Evolutionary conservation across 495 filamentous ascomycete genomes (phyloP), one percentile per base, ranked within the genome.

Genomic region (Penicillium alfredii): DNA sequence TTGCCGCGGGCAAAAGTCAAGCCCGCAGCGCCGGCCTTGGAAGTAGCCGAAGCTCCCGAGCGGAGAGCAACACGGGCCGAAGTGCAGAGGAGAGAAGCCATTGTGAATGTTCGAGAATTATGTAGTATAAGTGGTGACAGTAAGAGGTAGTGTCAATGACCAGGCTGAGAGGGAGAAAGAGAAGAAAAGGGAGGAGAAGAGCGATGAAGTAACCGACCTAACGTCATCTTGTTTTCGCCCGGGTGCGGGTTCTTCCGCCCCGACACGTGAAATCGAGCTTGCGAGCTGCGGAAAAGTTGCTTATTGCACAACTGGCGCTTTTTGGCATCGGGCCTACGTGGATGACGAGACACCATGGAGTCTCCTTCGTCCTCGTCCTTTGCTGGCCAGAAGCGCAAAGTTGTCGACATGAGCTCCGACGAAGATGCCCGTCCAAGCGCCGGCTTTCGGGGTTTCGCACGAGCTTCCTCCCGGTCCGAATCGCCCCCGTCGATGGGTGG

Each of bases 1-100:
- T 96, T 97, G 61, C 80, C 79, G 47, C 86, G 76, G 49, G 77
- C 68, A 56, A 93, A 89, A 58, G 78, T 80, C 48, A 80, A 80
- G 61, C 75, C 78, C 37, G 77, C 74, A 52, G 81, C 58, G 42
- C 76, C 74, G 53, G 78, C 59, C 42, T 58, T 67, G 40, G 60
- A 56, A 56, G 66, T 55, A 47, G 66, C 58, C 51, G 72, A 66
- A 53, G 69, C 60, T 58, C 62, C 64, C 38, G 65, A 62, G 34
- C 79, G 74, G 31, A 80, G 60, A 30, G 73, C 73, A 42, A 69
- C 47, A 49, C 79, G 76, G 51, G 73, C 51, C 27, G 67, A 66
- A 35, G 56, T 64, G 43, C 69, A 70, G 47, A 82, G 54, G 40
- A 82, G 64, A 33, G 71, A 56, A 52, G 73, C 71, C 78, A 81